phyloP scores from a whole-genome alignment of 768 basidiomycete genomes.

The Trametes coccinea region DNA sequence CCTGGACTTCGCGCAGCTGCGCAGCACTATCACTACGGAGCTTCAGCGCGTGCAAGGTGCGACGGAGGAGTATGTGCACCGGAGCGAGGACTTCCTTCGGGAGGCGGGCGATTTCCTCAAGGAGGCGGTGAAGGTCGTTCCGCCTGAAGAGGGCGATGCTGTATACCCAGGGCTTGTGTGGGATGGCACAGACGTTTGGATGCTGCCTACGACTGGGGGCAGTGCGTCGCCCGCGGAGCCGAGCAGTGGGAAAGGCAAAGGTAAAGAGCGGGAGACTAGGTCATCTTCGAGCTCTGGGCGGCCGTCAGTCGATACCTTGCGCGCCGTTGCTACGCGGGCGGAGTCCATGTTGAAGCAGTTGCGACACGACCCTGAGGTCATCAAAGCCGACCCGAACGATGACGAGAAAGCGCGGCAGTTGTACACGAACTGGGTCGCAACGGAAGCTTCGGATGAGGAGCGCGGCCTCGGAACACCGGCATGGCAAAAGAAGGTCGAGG shows the following conservation, averaged over 20 bases:
- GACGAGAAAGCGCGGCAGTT: conserved; percentile 55
- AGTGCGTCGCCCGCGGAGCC: conserved; percentile 25
- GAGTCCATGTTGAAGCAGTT: conserved; percentile 75
- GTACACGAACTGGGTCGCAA: conserved; percentile 58
- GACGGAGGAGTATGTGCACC: conserved; percentile 78
- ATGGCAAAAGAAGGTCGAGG: conserved; percentile 55
- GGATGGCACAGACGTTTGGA: conserved; percentile 90
- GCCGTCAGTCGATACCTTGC: conserved; percentile 44
- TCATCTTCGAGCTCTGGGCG: conserved; percentile 30
- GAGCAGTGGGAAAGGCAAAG: conserved; percentile 33
- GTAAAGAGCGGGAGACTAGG: conserved; percentile 38
- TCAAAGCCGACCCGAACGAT: conserved; percentile 72
- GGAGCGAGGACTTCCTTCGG: conserved; percentile 61
- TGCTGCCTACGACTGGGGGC: conserved; percentile 49
- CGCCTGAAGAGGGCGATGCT: conserved; percentile 59
- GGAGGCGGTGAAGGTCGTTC: conserved; percentile 91
- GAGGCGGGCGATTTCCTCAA: conserved; percentile 51
- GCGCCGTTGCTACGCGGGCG: conserved; percentile 69
- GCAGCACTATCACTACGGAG: conserved; percentile 61
- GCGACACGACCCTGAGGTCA: conserved; percentile 70
- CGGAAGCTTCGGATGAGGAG: conserved; percentile 51
- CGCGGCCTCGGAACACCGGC: conserved; percentile 50
- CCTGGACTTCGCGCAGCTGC: conserved; percentile 69
- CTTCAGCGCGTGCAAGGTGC: conserved; percentile 76
- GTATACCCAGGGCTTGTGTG: conserved; percentile 52